Percentiles rank a stretch among this genome's conserved stretches.
These are phyloP conservation scores for Bidens hawaiensis DNA, from an alignment of 140 eudicot genomes.

Conservation along the genomic window DNA sequence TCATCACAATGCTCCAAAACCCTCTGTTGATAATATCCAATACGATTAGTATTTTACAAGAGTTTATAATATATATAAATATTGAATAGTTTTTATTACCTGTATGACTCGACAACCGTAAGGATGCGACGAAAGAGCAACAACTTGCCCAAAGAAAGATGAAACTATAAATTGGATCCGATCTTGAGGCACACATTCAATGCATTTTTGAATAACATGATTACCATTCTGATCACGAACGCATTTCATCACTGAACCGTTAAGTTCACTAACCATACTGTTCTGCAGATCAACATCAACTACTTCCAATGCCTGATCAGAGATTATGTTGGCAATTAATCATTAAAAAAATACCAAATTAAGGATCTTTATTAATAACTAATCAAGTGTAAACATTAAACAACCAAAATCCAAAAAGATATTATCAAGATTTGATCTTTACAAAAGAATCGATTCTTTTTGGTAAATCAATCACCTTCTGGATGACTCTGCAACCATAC, in stretches of 20 bases:
- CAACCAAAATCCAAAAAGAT: neutral
- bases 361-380: neutral
- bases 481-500: slow-evolving; percentile 93
- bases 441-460: neutral
- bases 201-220: slow-evolving; percentile 87
- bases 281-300: slow-evolving; percentile 56
- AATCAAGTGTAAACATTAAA: neutral
- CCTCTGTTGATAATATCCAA: slow-evolving; percentile 43
- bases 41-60: neutral
- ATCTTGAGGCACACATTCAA: slow-evolving; percentile 78
- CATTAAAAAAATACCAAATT: neutral
- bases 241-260: slow-evolving; percentile 83
- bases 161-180: slow-evolving; percentile 55
- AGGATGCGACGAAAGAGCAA: slow-evolving; percentile 77
- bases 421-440: slow-evolving; percentile 6
- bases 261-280: slow-evolving; percentile 67
- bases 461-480: slow-evolving; percentile 47
- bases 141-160: slow-evolving; percentile 79
- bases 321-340: neutral
- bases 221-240: slow-evolving; percentile 93
- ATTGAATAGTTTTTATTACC: slow-evolving; percentile 30
- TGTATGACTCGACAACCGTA: slow-evolving; percentile 90
- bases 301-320: slow-evolving; percentile 71
- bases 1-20: slow-evolving; percentile 80
- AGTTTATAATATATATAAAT: slow-evolving; percentile 1